Conservation (phyloP, 495 filamentous ascomycete species). For the Penicillium psychrofluorescens region DNA sequence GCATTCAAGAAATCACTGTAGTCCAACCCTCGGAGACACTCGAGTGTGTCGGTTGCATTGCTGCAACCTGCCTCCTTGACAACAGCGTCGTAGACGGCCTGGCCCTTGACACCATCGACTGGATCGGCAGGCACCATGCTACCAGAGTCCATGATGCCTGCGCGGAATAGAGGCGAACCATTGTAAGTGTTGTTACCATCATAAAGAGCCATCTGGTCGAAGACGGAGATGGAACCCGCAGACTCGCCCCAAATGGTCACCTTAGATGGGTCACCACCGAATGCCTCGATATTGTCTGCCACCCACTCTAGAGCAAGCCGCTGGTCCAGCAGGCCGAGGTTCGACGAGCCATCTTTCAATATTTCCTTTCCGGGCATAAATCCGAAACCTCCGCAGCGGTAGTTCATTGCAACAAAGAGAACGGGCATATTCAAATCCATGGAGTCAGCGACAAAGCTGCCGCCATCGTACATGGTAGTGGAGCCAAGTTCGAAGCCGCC, state of each 20-base stretch:
- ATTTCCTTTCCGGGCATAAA: constrained; percentile 67
- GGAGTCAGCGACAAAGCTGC: constrained; percentile 43
- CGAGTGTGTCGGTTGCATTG: constrained; percentile 46
- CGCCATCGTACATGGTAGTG: constrained; percentile 53
- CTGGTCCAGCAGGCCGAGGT: constrained; percentile 48
- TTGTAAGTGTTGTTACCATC: constrained; percentile 64
- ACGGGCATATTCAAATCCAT: constrained; percentile 53
- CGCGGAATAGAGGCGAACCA: constrained; percentile 60
- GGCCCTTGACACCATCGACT: constrained; percentile 56
- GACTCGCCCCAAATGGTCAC: constrained; percentile 72
- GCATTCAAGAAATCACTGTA: constrained; percentile 57
- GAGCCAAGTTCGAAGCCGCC: constrained; percentile 59
- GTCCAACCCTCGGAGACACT: constrained; percentile 52
- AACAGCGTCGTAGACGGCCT: constrained; percentile 57
- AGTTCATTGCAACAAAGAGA: constrained; percentile 69
- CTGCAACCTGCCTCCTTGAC: constrained; percentile 53
- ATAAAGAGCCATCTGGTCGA: constrained; percentile 63
- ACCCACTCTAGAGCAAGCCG: constrained; percentile 45
- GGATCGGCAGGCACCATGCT: constrained; percentile 54
- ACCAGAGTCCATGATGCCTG: constrained; percentile 67
- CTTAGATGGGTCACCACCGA: constrained; percentile 51
- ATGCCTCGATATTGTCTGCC: constrained; percentile 46
- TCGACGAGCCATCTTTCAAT: constrained; percentile 54
- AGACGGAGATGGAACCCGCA: constrained; percentile 64
- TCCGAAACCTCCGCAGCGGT: constrained; percentile 66